Evolutionary conservation across 1,139 yeast species (phyloP).

Genomic region (Scheffersomyces parashehatae): DNA sequence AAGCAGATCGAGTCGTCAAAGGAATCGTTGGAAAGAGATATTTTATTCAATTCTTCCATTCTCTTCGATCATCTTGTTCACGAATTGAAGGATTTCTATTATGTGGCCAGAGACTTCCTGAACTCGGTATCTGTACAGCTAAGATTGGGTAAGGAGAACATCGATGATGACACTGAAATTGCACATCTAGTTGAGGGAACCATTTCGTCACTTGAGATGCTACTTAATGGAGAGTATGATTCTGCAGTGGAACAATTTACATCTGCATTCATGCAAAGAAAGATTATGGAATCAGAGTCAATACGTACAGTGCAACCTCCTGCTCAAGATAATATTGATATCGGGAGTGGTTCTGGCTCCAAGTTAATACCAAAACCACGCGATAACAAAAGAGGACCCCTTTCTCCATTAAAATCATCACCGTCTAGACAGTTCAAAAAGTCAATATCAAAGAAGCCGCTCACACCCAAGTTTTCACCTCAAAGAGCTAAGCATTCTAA

Average conservation of each 20-base stretch:
- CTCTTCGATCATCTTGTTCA: constrained; percentile 42
- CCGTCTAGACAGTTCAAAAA: constrained; percentile 28
- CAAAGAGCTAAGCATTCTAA: constrained; percentile 15
- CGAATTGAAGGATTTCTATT: constrained; percentile 26
- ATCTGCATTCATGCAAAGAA: constrained; percentile 30
- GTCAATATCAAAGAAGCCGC: constrained; percentile 16
- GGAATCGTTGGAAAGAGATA: constrained; percentile 52
- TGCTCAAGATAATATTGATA: neutral
- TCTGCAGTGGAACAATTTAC: constrained; percentile 31
- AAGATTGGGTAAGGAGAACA: constrained; percentile 2
- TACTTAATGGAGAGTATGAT: constrained; percentile 43
- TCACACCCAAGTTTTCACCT: constrained; percentile 15
- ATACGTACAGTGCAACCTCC: neutral
- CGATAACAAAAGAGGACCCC: constrained; percentile 25
- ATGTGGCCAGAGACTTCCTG: constrained; percentile 15
- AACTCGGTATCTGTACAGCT: constrained; percentile 6
- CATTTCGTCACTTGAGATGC: constrained; percentile 21
- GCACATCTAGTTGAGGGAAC: constrained; percentile 10
- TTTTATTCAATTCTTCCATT: constrained; percentile 55
- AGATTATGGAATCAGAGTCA: constrained; percentile 15
- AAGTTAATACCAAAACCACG: constrained; percentile 3
- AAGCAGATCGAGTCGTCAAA: constrained; percentile 40
- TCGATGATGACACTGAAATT: constrained; percentile 1
- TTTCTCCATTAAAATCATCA: constrained; percentile 32
- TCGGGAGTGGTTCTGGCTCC: neutral